phyloP scores from a whole-genome alignment of 2,329 filamentous ascomycete species.

The Colletotrichum melonis region DNA sequence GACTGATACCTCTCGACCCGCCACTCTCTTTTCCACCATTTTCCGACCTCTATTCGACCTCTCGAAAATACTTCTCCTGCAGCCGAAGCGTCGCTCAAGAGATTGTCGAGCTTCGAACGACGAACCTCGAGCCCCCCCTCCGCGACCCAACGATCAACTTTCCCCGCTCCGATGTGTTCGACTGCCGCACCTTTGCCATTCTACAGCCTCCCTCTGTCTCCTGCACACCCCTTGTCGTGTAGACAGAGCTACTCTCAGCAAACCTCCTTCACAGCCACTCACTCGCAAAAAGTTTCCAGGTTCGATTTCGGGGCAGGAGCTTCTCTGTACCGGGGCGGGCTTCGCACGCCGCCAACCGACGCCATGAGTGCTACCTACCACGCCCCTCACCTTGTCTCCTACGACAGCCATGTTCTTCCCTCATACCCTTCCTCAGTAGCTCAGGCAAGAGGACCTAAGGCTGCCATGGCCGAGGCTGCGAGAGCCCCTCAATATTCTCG shows the following conservation, averaged over 20 bases:
- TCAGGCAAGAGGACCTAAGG: conserved; percentile 47
- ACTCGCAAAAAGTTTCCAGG: conserved; percentile 17
- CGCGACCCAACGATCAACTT: conserved; percentile 6
- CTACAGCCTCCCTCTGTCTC: conserved; percentile 34
- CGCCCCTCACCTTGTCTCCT: conserved; percentile 56
- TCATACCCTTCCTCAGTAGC: conserved; percentile 50
- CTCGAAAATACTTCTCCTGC: not conserved
- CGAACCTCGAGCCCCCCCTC: not conserved
- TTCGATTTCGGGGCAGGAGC: conserved; percentile 36
- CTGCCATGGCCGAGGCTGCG: conserved; percentile 46
- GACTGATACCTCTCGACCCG: not conserved
- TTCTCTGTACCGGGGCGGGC: conserved; percentile 49
- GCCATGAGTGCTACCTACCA: conserved; percentile 66
- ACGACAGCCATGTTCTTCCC: conserved; percentile 57
- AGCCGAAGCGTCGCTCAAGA: not conserved
- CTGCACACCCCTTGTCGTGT: conserved; percentile 28
- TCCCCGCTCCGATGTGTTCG: conserved; percentile 42
- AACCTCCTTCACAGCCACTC: not conserved
- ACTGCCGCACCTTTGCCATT: conserved; percentile 35
- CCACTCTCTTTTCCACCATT: not conserved
- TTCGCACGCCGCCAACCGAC: conserved; percentile 63
- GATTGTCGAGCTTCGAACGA: not conserved
- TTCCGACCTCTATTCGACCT: not conserved
- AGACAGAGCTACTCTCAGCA: conserved; percentile 24
- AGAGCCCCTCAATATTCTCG: conserved; percentile 46